Conservation (phyloP, 352 stramenopile species). For the Globisporangium barbulae region DNA sequence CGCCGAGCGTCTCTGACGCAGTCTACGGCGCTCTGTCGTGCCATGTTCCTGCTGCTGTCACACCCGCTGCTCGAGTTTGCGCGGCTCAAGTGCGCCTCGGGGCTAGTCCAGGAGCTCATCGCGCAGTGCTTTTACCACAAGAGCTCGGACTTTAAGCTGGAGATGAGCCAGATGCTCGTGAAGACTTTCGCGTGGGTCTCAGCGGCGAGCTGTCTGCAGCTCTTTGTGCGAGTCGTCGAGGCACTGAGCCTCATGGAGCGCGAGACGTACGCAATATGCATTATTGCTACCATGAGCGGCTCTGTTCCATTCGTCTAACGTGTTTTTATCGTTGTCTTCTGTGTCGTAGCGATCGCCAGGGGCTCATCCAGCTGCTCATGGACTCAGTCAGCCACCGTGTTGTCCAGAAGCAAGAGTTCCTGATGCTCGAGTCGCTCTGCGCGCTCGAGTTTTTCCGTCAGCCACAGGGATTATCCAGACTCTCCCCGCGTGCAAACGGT, state of each 20-base stretch:
- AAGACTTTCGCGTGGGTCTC: conserved; percentile 56
- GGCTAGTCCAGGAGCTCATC: conserved; percentile 53
- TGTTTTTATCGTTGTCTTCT: background rate
- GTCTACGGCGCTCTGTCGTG: conserved; percentile 45
- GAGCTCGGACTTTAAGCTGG: conserved; percentile 39
- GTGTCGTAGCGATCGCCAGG: conserved; percentile 36
- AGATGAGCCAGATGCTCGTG: conserved; percentile 59
- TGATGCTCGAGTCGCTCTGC: conserved; percentile 53
- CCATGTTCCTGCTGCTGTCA: conserved; percentile 60
- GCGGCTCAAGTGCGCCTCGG: conserved; percentile 37
- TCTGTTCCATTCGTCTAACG: background rate
- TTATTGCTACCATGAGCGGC: background rate
- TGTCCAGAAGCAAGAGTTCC: conserved; percentile 36
- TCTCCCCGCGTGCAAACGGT: conserved; percentile 34
- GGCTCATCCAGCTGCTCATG: conserved; percentile 40
- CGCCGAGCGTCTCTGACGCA: conserved; percentile 51
- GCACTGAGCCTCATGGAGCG: conserved; percentile 61
- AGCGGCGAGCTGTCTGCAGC: conserved; percentile 33
- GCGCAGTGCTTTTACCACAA: conserved; percentile 63
- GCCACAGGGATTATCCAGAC: conserved; percentile 28
- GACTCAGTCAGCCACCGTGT: conserved; percentile 36
- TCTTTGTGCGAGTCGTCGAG: conserved; percentile 55
- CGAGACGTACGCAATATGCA: conserved; percentile 37
- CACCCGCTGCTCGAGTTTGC: conserved; percentile 59
- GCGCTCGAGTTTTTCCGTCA: conserved; percentile 38